A percentile compares a stretch with the other conserved stretches of the same genome.
Conservation (phyloP, 2,329 filamentous ascomycete species). For the Trichoderma atrobrunneum region DNA sequence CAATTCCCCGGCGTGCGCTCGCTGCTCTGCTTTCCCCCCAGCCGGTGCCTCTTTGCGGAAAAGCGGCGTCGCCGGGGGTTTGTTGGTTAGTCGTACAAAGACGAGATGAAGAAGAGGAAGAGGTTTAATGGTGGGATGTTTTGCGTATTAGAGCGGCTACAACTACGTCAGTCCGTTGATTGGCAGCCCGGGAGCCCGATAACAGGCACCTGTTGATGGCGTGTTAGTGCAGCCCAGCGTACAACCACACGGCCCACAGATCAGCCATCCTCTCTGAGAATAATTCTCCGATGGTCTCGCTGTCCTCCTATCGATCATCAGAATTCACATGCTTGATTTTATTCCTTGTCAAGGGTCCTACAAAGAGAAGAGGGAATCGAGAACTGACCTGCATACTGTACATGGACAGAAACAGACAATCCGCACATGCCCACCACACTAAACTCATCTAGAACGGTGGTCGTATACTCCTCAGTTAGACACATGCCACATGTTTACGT, state of each 20-base stretch:
- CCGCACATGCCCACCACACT: neutral
- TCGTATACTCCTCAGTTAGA: neutral
- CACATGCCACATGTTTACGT: neutral
- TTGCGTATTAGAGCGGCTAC: neutral
- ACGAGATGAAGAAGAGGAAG: neutral
- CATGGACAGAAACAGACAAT: neutral
- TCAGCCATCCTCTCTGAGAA: neutral
- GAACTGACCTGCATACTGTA: too few relatives aligned
- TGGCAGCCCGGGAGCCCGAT: too few relatives aligned
- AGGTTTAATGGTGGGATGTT: neutral
- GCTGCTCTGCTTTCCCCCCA: conserved; percentile 11
- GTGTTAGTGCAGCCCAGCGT: neutral
- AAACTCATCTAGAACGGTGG: neutral
- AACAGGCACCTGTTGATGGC: neutral
- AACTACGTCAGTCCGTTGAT: conserved; percentile 6
- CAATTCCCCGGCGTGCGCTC: neutral
- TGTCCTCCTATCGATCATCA: neutral
- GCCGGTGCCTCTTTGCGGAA: conserved; percentile 12
- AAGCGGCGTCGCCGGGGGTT: conserved; percentile 18
- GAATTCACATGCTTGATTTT: neutral
- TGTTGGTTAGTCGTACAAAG: neutral
- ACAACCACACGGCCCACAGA: neutral
- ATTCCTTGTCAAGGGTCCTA: fast-evolving
- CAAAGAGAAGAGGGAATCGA: too few relatives aligned
- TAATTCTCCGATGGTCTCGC: neutral